Percentiles rank a stretch among this genome's conserved stretches.
Conservation (phyloP, 768 basidiomycete genomes). For the Lyophyllum shimeji region DNA sequence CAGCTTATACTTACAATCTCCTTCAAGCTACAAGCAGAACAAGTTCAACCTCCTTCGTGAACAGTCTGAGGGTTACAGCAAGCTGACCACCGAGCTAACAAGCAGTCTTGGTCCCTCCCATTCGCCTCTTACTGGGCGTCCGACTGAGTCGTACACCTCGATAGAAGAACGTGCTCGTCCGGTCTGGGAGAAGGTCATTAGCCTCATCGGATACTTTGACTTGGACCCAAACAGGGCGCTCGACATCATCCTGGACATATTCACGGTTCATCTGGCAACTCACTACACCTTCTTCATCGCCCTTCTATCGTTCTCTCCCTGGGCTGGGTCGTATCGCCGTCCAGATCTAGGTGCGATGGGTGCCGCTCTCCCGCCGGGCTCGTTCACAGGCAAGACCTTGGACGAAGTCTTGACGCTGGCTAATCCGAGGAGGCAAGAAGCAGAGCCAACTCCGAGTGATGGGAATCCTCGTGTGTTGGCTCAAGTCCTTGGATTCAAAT, state of each 20-base stretch:
- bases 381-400: constrained; percentile 58
- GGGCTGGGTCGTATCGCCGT: constrained; percentile 58
- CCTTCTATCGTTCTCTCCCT: constrained; percentile 83
- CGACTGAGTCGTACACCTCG: constrained; percentile 54
- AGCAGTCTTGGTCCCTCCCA: constrained; percentile 77
- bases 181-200: constrained; percentile 83
- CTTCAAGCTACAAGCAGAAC: constrained; percentile 89
- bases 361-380: constrained; percentile 34
- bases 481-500: constrained; percentile 98
- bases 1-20: constrained; percentile 3
- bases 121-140: constrained; percentile 61
- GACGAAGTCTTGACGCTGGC: constrained; percentile 66
- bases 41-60: constrained; percentile 98
- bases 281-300: constrained; percentile 91
- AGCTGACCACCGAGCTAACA: constrained; percentile 82
- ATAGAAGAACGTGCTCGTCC: constrained; percentile 66
- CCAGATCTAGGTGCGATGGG: constrained; percentile 33
- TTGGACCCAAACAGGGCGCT: constrained; percentile 92
- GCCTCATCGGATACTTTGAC: constrained; percentile 94
- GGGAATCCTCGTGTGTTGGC: constrained; percentile 65
- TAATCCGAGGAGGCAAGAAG: constrained; percentile 34
- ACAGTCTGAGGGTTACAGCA: constrained; percentile 96
- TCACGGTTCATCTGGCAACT: constrained; percentile 76
- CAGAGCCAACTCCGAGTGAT: constrained; percentile 18
- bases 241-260: constrained; percentile 90